Evolutionary conservation across 768 basidiomycete species (phyloP).

Genomic region (Cystobasidium ongulense): DNA sequence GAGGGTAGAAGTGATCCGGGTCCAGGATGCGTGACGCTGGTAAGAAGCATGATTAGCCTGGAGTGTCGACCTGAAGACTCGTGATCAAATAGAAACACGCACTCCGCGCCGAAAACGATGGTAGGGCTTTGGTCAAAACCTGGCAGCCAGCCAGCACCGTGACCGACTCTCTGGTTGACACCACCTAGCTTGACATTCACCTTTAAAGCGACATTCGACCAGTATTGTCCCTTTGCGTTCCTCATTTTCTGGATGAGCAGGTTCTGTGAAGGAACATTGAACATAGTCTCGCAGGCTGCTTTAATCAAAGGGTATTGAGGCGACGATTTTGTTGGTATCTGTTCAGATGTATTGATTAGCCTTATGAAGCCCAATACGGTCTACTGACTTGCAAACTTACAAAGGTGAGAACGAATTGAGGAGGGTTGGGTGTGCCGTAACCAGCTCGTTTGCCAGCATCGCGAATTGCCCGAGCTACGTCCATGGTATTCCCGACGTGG

Average conservation of each 20-base stretch:
- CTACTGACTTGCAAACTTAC: neutral
- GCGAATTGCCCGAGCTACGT: neutral
- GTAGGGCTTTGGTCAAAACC: constrained; percentile 16
- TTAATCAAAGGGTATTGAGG: constrained; percentile 16
- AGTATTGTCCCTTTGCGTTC: constrained; percentile 30
- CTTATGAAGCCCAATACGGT: neutral
- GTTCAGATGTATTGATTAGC: neutral
- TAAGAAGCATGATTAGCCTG: neutral
- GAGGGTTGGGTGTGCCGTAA: neutral
- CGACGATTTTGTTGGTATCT: constrained; percentile 4
- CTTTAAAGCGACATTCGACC: constrained; percentile 32
- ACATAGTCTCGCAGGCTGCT: neutral
- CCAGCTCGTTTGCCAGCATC: constrained; percentile 14
- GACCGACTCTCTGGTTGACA: constrained; percentile 26
- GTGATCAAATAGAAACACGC: neutral
- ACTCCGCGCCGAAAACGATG: constrained; percentile 28
- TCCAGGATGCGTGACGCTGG: constrained; percentile 34
- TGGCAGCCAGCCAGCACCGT: neutral
- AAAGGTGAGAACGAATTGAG: constrained; percentile 13
- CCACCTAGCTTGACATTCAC: constrained; percentile 36
- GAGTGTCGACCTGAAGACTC: neutral
- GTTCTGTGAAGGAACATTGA: constrained; percentile 23
- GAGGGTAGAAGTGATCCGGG: constrained; percentile 34
- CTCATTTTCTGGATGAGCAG: constrained; percentile 25
- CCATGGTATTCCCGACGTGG: constrained; percentile 1